phyloP scores from a whole-genome alignment of 1,284 basidiomycete species.

The Mycena sp. region DNA sequence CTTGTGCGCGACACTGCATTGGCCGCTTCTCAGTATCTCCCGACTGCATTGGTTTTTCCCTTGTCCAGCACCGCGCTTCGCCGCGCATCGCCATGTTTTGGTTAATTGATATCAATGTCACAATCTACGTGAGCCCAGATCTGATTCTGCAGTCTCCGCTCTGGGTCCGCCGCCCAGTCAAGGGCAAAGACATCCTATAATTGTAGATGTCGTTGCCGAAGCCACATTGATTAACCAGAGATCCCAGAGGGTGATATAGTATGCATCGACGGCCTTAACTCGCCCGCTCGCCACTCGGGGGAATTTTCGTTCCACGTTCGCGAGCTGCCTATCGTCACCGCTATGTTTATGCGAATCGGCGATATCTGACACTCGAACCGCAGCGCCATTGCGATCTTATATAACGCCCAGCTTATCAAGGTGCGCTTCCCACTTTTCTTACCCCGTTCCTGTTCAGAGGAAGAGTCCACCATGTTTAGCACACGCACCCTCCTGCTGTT shows the following conservation, averaged over 20 bases:
- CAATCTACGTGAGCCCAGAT: conserved; percentile 16
- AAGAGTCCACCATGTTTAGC: conserved; percentile 32
- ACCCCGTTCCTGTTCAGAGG: not conserved
- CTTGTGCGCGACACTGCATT: no score
- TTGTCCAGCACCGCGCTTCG: not conserved
- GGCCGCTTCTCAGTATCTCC: no score
- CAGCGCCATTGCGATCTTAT: conserved; percentile 31
- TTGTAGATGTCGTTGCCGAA: conserved; percentile 16
- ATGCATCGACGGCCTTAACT: conserved; percentile 24
- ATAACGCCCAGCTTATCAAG: not conserved
- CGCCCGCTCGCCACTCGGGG: conserved; percentile 17
- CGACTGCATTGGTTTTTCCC: not conserved
- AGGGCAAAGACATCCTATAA: conserved; percentile 2
- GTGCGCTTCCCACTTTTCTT: not conserved
- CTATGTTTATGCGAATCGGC: conserved; percentile 17
- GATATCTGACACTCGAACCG: conserved; percentile 30
- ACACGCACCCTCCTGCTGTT: conserved; percentile 34
- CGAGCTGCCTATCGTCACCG: not conserved
- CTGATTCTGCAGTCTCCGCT: conserved; percentile 16
- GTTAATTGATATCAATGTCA: conserved; percentile 17
- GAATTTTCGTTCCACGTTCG: conserved; percentile 5
- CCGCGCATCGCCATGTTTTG: not conserved
- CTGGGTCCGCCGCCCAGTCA: no score
- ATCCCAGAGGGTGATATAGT: conserved; percentile 15
- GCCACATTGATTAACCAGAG: no score